phyloP scores from a whole-genome alignment of 495 filamentous ascomycete species.

The Penicillium verhagenii region DNA sequence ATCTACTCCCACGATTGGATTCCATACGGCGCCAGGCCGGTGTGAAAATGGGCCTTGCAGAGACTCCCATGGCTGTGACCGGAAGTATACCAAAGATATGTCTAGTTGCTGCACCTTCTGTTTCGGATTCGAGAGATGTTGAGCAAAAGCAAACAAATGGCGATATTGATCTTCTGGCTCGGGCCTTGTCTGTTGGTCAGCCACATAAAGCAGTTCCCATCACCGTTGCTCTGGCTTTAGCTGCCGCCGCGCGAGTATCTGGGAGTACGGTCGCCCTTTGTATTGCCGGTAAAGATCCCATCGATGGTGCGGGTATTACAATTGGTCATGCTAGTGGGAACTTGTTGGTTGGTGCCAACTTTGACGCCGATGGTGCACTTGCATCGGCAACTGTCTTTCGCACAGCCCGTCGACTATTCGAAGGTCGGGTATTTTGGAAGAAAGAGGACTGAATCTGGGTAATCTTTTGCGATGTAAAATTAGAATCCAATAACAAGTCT shows the following conservation, averaged over 20 bases:
- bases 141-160: conserved; percentile 20
- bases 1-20: conserved; percentile 54
- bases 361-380: conserved; percentile 39
- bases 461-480: not conserved
- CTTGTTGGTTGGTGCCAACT: conserved; percentile 52
- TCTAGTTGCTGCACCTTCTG: conserved; percentile 48
- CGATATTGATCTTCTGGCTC: conserved; percentile 44
- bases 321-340: conserved; percentile 63
- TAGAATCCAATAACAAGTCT: not conserved
- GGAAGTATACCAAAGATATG: conserved; percentile 67
- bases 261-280: conserved; percentile 42
- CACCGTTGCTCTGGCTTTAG: conserved; percentile 60
- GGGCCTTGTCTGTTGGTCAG: conserved; percentile 51
- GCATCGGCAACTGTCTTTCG: conserved; percentile 51
- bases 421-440: conserved; percentile 55
- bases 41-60: conserved; percentile 60
- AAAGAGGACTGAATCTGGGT: conserved; percentile 7
- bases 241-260: conserved; percentile 45
- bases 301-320: conserved; percentile 40
- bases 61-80: conserved; percentile 39
- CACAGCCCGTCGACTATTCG: conserved; percentile 57
- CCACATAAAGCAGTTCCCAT: conserved; percentile 64
- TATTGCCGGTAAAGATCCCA: conserved; percentile 15
- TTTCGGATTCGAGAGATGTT: conserved; percentile 8
- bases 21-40: conserved; percentile 60